Base-by-base conservation (phyloP, 2,329 filamentous ascomycete species). In the Beauveria rudraprayagi region DNA sequence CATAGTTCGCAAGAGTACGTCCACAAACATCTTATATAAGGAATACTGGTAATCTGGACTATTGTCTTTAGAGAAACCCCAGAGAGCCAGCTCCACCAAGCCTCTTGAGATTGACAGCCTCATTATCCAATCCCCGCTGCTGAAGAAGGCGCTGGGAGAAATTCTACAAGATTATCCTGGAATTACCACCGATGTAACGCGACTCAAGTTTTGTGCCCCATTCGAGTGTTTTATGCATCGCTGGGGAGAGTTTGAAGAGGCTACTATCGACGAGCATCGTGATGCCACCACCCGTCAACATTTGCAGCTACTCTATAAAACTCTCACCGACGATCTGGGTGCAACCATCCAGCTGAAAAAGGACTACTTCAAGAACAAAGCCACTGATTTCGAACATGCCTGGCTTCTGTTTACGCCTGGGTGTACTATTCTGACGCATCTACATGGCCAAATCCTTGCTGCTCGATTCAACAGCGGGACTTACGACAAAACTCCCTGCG, bases 401-500 rank as follows among this genome's bases (percentile, higher is more conserved):
- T 96, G 92, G 92, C 90, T 91, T 0, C 76, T 96, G 3, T 95
- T 89, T 81, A 95, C 94, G 69, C 92, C 92, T 0, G 90, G 91
- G 67, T 91, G 90, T 0, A 83, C 95, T 22, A 88, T 85, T 1
- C 93, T 88, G 70, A 85, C 88, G 0, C 83, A 84, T 0, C 93
- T 90, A 0, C 95, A 96, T 64, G 89, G 89, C 2, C 86, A 84
- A 37, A 76, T 80, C 16, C 88, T 92, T 44, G 87, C 94, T 66
- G 89, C 90, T 2, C 84, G 90, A 17, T 88, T 89, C 11, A 93
- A 95, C 80, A 92, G 90, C 71, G 85, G 93, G 1, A 89, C 90
- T 66, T 86, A 90, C 55, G 78, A 75, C 51, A 84, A 80, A 34
- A 84, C 92, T 66, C 80, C 89, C 69, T 86, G 85, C 64, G 90